These are phyloP conservation scores for Ceratocystis cubensis DNA, from an alignment of 2,329 filamentous ascomycete genomes.

Conservation along the genomic window DNA sequence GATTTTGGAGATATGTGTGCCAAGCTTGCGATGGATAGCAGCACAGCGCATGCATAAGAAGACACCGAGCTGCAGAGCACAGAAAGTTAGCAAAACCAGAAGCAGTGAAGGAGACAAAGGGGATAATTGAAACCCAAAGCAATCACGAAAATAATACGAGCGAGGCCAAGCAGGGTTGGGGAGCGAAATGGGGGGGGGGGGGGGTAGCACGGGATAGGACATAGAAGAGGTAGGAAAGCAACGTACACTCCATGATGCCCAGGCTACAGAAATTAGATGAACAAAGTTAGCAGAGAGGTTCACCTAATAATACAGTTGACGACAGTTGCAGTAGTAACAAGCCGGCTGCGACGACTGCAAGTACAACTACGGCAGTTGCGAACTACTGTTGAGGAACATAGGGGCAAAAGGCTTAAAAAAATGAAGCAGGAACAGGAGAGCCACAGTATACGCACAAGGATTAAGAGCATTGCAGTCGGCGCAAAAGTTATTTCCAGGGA, in stretches of 20 bases:
- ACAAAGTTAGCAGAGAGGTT: slow-evolving; percentile 21
- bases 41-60: slow-evolving; percentile 98
- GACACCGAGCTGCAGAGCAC: slow-evolving; percentile 59
- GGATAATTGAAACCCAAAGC: background rate
- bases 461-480: slow-evolving; percentile 87
- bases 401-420: background rate
- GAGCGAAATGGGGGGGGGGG: background rate
- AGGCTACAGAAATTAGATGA: slow-evolving; percentile 43
- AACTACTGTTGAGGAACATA: background rate
- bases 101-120: background rate
- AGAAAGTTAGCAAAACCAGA: background rate
- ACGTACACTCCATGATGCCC: slow-evolving; percentile 93
- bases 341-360: background rate
- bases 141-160: background rate
- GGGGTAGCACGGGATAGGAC: background rate
- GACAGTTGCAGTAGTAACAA: background rate
- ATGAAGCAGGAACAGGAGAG: slow-evolving; percentile 11
- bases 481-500: slow-evolving; percentile 84
- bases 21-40: slow-evolving; percentile 85
- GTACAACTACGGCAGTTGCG: background rate
- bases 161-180: background rate
- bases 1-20: slow-evolving; percentile 96
- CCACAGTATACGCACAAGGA: slow-evolving; percentile 52
- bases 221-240: slow-evolving; percentile 9
- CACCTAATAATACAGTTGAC: no score